Evolutionary conservation across 2,329 filamentous ascomycete species (phyloP), one percentile per base, ranked within the genome.

Genomic region (Fusarium sp.): DNA sequence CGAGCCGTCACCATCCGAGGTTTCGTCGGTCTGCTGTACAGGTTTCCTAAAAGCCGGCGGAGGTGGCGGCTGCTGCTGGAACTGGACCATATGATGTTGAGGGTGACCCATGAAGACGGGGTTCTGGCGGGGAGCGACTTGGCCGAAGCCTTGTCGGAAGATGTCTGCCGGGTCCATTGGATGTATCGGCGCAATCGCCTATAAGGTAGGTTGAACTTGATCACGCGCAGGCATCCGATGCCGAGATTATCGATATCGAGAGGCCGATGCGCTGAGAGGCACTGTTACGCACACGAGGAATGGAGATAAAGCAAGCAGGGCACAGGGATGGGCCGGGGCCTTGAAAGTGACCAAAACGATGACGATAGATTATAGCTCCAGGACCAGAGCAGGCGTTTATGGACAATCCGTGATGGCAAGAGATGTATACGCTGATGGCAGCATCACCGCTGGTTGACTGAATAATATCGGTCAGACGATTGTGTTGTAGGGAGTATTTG

Each of bases 121-220:
- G 78, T 75, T 76, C 62, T 78, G 78, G 53, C 84, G 81, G 49
- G 83, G 82, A 70, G 80, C 82, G 65, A 84, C 81, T 53, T 82
- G 80, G 62, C 83, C 84, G 65, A 89, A 83, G 77, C 87, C 88
- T 79, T 88, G 89, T 73, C 87, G 87, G 76, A 90, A 90, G 77
- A 90, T 84, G 77, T 86, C 85, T 70, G 86, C 84, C 72, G 87
- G 84, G 79, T 91, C 88, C 89, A 92, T 92, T 73, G 74, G 70
- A 60, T 60, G 55, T 38, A 39, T 54, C 42, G 55, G 58, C 47
- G 50, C 33, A 39, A 36, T 49, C 59, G 60, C 52, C 59, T 59
- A 54, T 50, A 31, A 61, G 55, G 59, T 39, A 46, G 54, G 52
- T 55, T 47, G 54, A 22, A 18, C 46, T 42, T 46, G 42, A 49